phyloP scores from a whole-genome alignment of 177 flowering plant genomes.

The Vitis hybrid region DNA sequence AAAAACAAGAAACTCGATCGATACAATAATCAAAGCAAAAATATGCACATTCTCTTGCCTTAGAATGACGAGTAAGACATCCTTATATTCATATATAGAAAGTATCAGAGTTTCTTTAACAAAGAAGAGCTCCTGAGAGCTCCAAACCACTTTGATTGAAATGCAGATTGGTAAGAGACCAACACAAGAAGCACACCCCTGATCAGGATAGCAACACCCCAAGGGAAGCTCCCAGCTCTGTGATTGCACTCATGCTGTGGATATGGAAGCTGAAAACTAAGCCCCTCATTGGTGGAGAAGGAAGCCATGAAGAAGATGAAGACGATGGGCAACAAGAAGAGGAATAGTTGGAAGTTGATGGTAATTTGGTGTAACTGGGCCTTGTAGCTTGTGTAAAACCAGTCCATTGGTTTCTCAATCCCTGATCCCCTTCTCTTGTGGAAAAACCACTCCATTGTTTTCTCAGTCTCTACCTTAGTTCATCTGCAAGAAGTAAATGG shows the following conservation, averaged over 20 bases:
- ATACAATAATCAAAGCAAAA: too few species aligned
- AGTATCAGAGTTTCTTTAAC: not conserved
- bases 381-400: conserved; percentile 27
- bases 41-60: too few species aligned
- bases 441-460: conserved; percentile 38
- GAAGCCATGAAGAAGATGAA: conserved; percentile 32
- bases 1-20: too few species aligned
- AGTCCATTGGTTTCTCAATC: too few species aligned
- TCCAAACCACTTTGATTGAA: conserved; percentile 54
- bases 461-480: conserved; percentile 6
- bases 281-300: conserved; percentile 13
- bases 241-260: not conserved
- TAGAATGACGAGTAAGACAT: too few species aligned
- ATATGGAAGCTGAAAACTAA: conserved; percentile 18
- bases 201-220: conserved; percentile 49
- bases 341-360: conserved; percentile 36
- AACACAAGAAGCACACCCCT: conserved; percentile 39
- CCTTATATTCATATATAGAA: too few species aligned
- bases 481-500: not conserved
- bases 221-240: conserved; percentile 32
- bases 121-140: conserved; percentile 34
- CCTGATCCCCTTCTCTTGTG: conserved; percentile 24
- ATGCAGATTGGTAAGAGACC: conserved; percentile 60
- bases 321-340: conserved; percentile 38
- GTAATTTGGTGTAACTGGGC: not conserved